Base-by-base conservation (phyloP, 2,329 filamentous ascomycete genomes). In the Neofusicoccum umdonicola region DNA sequence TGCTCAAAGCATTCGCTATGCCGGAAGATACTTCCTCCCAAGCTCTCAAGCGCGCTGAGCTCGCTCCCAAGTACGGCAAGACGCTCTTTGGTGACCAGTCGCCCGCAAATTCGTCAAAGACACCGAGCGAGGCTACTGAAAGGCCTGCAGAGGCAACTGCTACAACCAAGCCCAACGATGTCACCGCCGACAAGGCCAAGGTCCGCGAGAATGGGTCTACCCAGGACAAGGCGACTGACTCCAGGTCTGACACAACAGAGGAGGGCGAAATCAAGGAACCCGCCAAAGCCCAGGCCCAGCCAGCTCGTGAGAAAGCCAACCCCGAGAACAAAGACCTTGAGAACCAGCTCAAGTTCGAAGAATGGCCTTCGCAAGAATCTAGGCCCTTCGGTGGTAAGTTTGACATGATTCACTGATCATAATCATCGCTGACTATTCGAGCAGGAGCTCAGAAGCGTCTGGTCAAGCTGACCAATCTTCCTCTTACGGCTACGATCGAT, bases 401-500 rank as follows among this genome's bases (percentile, higher is more conserved):
- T 3, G 17, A 35, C 17, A 5, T 2, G 8, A 12, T 8, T 2
- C 3, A 15, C 19, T 15, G 37, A 13, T 8, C 54, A n/a, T 15
- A 12, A 39, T 19, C 22, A 19, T 8, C 8, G 15, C 17, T 60
- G 11, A 60, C 17, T 15, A 5, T 12, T 13, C 6, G 4, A 37
- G 1, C 11, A 60, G 56, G 56, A 9, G 56, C 56, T 7, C 56
- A 60, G 56, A 60, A 60, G 56, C 66, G 67, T 41, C 54, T 64
- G 22, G 63, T 68, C 27, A 65, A 67, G 44, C 34, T 69, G 35
- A 60, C 42, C 17, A 65, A 65, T n/a, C 62, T 69, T 8, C 63
- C 64, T 8, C 34, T 52, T 3, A 66, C 47, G 9, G 45, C 57
- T 1, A 51, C 64, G 7, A 15, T 58, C 7, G 34, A 17, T 12